Base-by-base conservation (phyloP, 2,329 filamentous ascomycete genomes). In the Akanthomyces muscarius region DNA sequence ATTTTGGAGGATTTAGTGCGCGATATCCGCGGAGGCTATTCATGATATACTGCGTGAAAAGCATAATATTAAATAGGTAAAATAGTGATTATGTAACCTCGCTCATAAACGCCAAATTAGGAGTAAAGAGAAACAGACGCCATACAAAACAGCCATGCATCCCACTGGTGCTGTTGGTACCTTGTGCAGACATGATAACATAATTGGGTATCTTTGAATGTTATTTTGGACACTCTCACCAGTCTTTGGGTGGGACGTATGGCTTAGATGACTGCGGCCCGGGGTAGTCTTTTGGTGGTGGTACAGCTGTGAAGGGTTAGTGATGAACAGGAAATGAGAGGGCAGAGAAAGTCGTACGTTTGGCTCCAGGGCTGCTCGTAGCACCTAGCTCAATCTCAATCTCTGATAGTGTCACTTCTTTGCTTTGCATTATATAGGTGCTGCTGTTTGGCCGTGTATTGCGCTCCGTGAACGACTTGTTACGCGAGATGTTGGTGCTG, bases 1-100 rank as follows among this genome's bases (percentile, higher is more conserved):
- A 51, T 66, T 6, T 52, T 66, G 41, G 64, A 68, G 50, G 10
- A 41, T 4, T 56, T 65, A 18, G 63, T 65, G 18, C 54, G 65
- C 14, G 68, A 69, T 25, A 47, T 65, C 1, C 61, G 67, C 25
- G 64, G 64, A 36, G 64, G 53, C 10, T 58, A 51, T n/a, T 42
- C 25, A 16, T 62, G 36, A 51, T 16, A 16, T 1, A 41, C 38
- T 16, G 10, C 33, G 4, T 36, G 33, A 36, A 11, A 7, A 11
- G 33, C 7, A 11, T 36, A 36, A 11, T 36, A 36, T 36, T 36
- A 36, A 36, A 36, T 36, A 36, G 7, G 33, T 36, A 36, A 36
- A 50, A 41, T 50, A 14, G 41, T 14, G 18, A 54, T 38, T 5
- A 23, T 25, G 16, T 48, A 38, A 10, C 8, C 8, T 41, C 30